Conservation (phyloP, 306 rosid genomes). For the Pterocarpus macrocarpus region DNA sequence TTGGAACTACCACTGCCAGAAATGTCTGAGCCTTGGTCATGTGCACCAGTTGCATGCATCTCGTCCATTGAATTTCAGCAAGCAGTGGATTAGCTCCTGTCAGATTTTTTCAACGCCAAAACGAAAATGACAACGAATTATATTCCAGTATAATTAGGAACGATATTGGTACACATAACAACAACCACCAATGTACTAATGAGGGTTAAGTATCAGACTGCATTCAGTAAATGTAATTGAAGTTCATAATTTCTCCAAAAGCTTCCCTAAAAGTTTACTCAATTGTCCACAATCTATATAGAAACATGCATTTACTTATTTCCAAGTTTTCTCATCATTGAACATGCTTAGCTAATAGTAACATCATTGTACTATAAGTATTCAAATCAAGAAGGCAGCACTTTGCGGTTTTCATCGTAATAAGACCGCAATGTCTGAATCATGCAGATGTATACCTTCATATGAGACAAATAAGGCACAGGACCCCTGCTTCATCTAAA, state of each 20-base stretch:
- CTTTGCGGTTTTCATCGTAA: too few relatives aligned
- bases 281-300: too few relatives aligned
- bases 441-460: neutral
- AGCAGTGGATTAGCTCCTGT: conserved; percentile 48
- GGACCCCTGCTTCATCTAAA: neutral
- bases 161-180: neutral
- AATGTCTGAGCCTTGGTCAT: conserved; percentile 27
- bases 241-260: neutral
- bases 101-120: conserved; percentile 23
- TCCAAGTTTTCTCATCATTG: too few relatives aligned
- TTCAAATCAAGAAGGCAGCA: too few relatives aligned
- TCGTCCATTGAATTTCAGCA: conserved; percentile 50
- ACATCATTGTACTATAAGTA: too few relatives aligned
- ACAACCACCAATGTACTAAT: neutral
- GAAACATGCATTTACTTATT: too few relatives aligned
- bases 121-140: neutral
- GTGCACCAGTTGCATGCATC: conserved; percentile 36
- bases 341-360: too few relatives aligned
- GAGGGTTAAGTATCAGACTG: neutral
- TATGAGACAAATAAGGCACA: conserved; percentile 1
- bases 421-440: neutral
- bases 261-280: too few relatives aligned
- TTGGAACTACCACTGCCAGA: conserved; percentile 31
- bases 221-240: neutral
- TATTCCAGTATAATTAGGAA: neutral